Conservation (phyloP, 2,329 filamentous ascomycete species). For the Fusarium armeniacum region DNA sequence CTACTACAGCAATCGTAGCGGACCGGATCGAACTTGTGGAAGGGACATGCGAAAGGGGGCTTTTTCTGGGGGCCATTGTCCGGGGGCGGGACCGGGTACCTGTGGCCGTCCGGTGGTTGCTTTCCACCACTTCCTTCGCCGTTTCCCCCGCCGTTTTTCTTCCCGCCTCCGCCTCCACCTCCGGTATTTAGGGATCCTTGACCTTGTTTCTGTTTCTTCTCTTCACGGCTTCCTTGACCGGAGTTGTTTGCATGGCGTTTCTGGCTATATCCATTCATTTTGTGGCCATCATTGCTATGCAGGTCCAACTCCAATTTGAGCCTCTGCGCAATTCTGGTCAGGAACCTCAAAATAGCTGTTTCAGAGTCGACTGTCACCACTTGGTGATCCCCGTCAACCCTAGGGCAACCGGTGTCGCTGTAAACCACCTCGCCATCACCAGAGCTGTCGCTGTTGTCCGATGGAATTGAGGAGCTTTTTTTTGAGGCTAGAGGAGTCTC, state of each 20-base stretch:
- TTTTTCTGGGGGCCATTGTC: not conserved
- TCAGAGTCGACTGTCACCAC: not conserved
- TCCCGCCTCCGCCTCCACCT: constrained; percentile 1
- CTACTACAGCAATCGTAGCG: constrained; percentile 6
- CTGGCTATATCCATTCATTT: not conserved
- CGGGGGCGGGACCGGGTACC: not conserved
- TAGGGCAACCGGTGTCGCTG: constrained; percentile 1
- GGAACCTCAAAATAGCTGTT: not conserved
- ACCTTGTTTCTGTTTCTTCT: constrained; percentile 6
- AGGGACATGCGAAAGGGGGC: constrained; percentile 7
- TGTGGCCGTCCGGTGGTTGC: constrained; percentile 9
- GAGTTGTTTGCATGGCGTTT: constrained; percentile 5
- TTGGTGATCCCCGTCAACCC: constrained; percentile 1
- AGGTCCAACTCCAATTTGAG: constrained; percentile 7
- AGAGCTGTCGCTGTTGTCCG: not conserved
- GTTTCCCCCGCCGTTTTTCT: constrained; percentile 2
- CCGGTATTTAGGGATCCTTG: not conserved
- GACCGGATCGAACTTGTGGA: constrained; percentile 3
- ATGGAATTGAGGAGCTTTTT: constrained; percentile 3
- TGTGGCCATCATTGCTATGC: constrained; percentile 1
- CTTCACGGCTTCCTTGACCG: constrained; percentile 3
- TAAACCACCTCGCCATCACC: not conserved
- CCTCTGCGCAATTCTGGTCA: not conserved
- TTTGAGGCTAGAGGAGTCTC: not conserved
- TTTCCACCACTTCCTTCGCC: constrained; percentile 7